Percentiles rank a stretch among this genome's conserved stretches.
Conservation (phyloP, 768 basidiomycete genomes). For the Boletus bicolor region DNA sequence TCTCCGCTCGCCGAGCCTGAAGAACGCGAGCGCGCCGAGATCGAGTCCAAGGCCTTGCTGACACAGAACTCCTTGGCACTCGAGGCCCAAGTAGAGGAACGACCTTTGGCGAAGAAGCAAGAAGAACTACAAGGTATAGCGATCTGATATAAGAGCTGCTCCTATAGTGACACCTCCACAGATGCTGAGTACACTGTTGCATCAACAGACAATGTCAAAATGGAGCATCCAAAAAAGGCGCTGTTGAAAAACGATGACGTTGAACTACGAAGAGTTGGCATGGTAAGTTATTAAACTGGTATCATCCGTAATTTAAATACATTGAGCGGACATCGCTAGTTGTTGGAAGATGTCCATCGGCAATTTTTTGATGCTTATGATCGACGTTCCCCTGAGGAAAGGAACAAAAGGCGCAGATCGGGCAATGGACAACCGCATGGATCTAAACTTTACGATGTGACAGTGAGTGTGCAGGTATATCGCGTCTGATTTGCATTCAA, state of each 20-base stretch:
- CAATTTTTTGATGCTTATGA: constrained; percentile 75
- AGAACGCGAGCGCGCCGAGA: constrained; percentile 44
- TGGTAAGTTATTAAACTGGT: constrained; percentile 43
- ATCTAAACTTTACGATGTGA: constrained; percentile 63
- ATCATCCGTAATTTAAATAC: background rate
- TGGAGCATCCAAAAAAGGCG: constrained; percentile 62
- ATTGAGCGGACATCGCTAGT: constrained; percentile 39
- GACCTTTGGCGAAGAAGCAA: constrained; percentile 86
- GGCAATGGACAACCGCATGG: constrained; percentile 25
- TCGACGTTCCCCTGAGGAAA: constrained; percentile 27
- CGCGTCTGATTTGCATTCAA: background rate
- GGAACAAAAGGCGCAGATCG: constrained; percentile 28
- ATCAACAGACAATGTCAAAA: constrained; percentile 25
- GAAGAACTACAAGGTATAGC: constrained; percentile 61
- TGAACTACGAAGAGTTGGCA: constrained; percentile 76
- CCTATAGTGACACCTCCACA: constrained; percentile 2
- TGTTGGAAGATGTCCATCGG: constrained; percentile 77
- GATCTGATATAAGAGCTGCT: constrained; percentile 13
- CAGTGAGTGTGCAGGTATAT: constrained; percentile 47
- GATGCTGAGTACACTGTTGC: constrained; percentile 14
- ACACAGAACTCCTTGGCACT: constrained; percentile 70
- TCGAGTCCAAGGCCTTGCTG: constrained; percentile 53
- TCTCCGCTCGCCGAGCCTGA: constrained; percentile 27
- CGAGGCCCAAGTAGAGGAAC: constrained; percentile 80
- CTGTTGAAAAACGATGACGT: constrained; percentile 83